Evolutionary conservation across 306 rosid species (phyloP).

Genomic region (Prinsepia uniflora): DNA sequence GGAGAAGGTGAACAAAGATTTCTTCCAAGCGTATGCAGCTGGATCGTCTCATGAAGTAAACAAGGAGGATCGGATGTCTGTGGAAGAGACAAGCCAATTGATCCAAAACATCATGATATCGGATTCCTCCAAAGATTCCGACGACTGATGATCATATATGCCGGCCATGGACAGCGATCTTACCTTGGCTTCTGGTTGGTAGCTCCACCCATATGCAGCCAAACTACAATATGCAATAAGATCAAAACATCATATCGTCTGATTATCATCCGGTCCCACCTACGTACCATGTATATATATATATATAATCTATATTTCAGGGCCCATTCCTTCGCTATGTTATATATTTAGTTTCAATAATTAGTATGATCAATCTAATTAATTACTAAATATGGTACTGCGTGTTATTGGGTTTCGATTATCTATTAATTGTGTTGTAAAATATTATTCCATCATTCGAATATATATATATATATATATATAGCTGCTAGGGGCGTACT

Average conservation of each 20-base stretch:
- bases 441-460: too few species aligned
- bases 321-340: too few species aligned
- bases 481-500: too few species aligned
- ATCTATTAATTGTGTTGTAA: too few species aligned
- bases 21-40: conserved; percentile 64
- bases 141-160: conserved; percentile 23
- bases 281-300: not conserved
- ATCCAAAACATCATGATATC: conserved; percentile 72
- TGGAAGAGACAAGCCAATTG: conserved; percentile 79
- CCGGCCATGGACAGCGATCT: conserved; percentile 29
- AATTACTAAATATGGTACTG: too few species aligned
- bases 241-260: not conserved
- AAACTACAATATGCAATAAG: conserved; percentile 14
- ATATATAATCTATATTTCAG: not conserved
- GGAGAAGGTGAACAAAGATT: conserved; percentile 83
- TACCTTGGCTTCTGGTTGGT: conserved; percentile 15
- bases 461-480: too few species aligned
- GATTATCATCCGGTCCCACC: conserved; percentile 13
- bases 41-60: conserved; percentile 26
- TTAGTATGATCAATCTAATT: too few species aligned
- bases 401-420: too few species aligned
- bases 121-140: conserved; percentile 56
- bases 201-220: conserved; percentile 6
- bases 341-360: too few species aligned
- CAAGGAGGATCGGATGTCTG: conserved; percentile 63